A percentile compares a stretch with the other conserved stretches of the same genome.
Evolutionary conservation across 2,329 filamentous ascomycete species (phyloP).

Genomic region (Calycina herbarum): DNA sequence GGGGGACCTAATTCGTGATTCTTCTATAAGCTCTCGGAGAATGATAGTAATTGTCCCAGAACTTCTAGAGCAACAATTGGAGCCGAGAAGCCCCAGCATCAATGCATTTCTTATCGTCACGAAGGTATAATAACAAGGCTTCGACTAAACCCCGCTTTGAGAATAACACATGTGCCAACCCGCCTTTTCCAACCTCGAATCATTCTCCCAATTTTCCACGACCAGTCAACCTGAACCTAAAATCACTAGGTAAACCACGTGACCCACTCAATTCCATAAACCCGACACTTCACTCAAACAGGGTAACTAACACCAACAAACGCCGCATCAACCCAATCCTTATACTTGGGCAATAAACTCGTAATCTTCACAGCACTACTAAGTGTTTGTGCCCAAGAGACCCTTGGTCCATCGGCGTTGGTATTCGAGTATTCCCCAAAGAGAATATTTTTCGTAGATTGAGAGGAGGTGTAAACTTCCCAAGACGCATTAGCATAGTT

Average conservation of each 20-base stretch:
- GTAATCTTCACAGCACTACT: constrained; percentile 41
- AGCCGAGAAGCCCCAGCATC: too few species aligned
- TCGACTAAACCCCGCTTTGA: too few species aligned
- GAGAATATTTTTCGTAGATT: constrained; percentile 40
- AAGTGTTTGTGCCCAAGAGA: constrained; percentile 40
- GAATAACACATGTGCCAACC: too few species aligned
- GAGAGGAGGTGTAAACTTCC: constrained; percentile 40
- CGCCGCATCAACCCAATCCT: constrained; percentile 43
- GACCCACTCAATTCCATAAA: neutral
- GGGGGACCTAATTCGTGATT: too few species aligned
- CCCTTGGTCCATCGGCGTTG: constrained; percentile 48
- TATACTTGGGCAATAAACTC: constrained; percentile 45
- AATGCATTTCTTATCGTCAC: too few species aligned
- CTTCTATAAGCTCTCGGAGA: too few species aligned
- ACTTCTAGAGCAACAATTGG: too few species aligned
- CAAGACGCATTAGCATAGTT: constrained; percentile 42
- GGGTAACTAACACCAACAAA: constrained; percentile 33
- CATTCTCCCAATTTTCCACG: neutral
- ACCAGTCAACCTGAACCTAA: neutral
- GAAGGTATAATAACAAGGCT: too few species aligned
- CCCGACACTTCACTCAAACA: neutral
- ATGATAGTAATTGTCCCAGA: too few species aligned
- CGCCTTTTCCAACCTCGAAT: too few species aligned
- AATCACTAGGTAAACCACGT: neutral
- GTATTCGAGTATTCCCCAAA: constrained; percentile 54